Evolutionary conservation across 148 eudicot genomes (phyloP).

Genomic region (Vaccinium myrtillus): DNA sequence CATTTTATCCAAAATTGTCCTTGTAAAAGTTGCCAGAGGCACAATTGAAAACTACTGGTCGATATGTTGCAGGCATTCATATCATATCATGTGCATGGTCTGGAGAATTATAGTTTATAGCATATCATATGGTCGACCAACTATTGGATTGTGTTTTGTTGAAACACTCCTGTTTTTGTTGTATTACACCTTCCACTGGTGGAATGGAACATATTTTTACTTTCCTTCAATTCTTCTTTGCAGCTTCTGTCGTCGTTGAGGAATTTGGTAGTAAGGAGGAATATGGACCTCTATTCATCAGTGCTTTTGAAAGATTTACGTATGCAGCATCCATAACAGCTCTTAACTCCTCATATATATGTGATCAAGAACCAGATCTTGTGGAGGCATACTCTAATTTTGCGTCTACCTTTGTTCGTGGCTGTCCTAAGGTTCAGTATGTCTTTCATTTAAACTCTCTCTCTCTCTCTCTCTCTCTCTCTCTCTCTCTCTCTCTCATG

Average conservation of each 20-base stretch:
- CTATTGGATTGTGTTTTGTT: constrained; percentile 3
- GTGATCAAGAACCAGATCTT: constrained; percentile 98
- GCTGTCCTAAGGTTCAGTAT: constrained; percentile 62
- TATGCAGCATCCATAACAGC: constrained; percentile 76
- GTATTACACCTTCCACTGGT: background rate
- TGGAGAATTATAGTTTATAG: background rate
- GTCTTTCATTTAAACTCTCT: constrained; percentile 15
- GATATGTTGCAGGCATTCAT: background rate
- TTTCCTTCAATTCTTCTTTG: background rate
- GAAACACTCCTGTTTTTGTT: background rate
- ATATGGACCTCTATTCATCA: constrained; percentile 75
- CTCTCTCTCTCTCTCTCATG: background rate
- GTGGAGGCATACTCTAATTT: constrained; percentile 91
- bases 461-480: constrained; percentile 4
- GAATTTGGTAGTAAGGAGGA: constrained; percentile 87
- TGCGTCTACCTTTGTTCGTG: constrained; percentile 71
- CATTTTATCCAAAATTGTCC: background rate
- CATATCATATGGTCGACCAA: background rate
- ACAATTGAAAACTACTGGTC: background rate
- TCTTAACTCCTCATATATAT: constrained; percentile 91
- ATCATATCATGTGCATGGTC: background rate
- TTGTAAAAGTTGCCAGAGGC: background rate
- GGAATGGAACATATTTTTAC: constrained; percentile 6
- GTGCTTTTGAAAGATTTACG: constrained; percentile 82
- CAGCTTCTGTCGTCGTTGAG: constrained; percentile 85